Conservation (phyloP, 306 rosid species). For the Rosa persica region DNA sequence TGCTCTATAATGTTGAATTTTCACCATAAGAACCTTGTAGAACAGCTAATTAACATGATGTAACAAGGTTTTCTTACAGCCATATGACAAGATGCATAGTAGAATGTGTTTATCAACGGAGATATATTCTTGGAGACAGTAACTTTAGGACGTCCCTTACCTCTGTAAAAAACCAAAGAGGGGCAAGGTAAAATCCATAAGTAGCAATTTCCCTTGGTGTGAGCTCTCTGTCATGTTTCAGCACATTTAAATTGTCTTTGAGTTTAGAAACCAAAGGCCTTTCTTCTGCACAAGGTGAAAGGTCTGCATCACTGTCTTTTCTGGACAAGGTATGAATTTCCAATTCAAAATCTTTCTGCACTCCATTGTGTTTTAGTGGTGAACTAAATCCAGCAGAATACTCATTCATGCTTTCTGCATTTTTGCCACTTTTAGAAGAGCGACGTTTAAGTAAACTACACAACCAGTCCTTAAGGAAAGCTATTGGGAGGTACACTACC, state of each 20-base stretch:
- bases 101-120: constrained; percentile 2
- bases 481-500: constrained; percentile 97
- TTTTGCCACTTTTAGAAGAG: constrained; percentile 66
- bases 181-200: constrained; percentile 91
- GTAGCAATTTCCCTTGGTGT: constrained; percentile 69
- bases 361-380: constrained; percentile 49
- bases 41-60: neutral
- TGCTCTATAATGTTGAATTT: neutral
- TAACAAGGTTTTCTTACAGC: neutral
- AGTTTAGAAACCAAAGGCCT: constrained; percentile 61
- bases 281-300: constrained; percentile 54
- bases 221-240: constrained; percentile 49
- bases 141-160: constrained; percentile 41
- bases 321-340: constrained; percentile 46
- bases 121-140: constrained; percentile 14
- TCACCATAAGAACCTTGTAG: neutral
- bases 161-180: constrained; percentile 95
- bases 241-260: constrained; percentile 46
- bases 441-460: constrained; percentile 50
- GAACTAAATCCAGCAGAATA: constrained; percentile 34
- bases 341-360: constrained; percentile 49
- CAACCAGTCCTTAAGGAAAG: constrained; percentile 88
- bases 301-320: constrained; percentile 67
- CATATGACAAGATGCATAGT: constrained; percentile 1
- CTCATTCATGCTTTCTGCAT: constrained; percentile 43